These are phyloP conservation scores for Paxillus ammoniavirescens DNA, from an alignment of 768 basidiomycete genomes.

Conservation along the genomic window DNA sequence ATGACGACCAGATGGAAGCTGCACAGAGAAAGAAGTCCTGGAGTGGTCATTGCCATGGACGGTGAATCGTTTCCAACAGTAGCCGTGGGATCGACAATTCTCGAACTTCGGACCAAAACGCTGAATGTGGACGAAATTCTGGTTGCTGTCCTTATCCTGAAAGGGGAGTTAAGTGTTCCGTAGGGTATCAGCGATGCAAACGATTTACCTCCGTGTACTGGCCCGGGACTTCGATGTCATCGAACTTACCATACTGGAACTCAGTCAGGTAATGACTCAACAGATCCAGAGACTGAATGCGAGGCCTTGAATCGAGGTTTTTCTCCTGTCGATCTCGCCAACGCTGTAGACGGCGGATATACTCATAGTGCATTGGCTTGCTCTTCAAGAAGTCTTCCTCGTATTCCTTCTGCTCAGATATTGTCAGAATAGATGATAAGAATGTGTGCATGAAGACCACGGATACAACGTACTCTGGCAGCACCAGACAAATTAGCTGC, in stretches of 20 bases:
- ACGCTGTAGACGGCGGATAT: constrained; percentile 82
- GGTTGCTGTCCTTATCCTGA: constrained; percentile 93
- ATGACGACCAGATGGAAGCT: constrained; percentile 81
- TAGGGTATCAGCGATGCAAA: neutral
- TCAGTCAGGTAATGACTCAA: constrained; percentile 93
- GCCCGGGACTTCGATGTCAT: constrained; percentile 98
- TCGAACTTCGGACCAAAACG: constrained; percentile 92
- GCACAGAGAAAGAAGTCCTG: constrained; percentile 86
- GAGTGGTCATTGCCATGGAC: constrained; percentile 90
- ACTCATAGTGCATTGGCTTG: constrained; percentile 81
- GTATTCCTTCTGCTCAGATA: constrained; percentile 66
- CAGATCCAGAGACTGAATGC: constrained; percentile 79
- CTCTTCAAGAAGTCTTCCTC: constrained; percentile 86
- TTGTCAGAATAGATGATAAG: constrained; percentile 1
- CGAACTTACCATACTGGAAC: constrained; percentile 96
- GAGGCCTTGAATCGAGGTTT: constrained; percentile 77
- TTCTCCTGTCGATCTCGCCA: constrained; percentile 93
- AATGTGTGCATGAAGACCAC: neutral
- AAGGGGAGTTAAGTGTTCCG: constrained; percentile 7
- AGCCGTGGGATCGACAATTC: constrained; percentile 81
- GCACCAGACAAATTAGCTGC: constrained; percentile 54
- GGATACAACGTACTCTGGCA: constrained; percentile 48
- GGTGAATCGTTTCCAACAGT: constrained; percentile 86
- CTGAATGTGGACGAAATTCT: constrained; percentile 85
- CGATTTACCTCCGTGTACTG: constrained; percentile 90